phyloP scores from a whole-genome alignment of 2,329 filamentous ascomycete genomes.

The Sporothrix brasiliensis region DNA sequence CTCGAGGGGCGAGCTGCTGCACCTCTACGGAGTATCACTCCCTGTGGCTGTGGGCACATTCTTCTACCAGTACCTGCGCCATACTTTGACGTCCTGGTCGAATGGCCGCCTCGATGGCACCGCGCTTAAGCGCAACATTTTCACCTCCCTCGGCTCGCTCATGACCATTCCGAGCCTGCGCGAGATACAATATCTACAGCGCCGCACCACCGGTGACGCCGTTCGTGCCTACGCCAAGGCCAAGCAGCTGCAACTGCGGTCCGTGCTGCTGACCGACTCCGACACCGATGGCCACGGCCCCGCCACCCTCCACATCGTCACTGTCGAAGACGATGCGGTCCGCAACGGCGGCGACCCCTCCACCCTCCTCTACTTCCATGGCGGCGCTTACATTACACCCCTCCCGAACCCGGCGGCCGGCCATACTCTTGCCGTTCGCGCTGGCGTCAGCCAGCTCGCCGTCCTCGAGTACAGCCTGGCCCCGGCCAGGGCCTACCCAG shows the following conservation, averaged over 20 bases:
- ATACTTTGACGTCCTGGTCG: not conserved
- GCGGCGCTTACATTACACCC: slow-evolving; percentile 31
- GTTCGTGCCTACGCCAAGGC: slow-evolving; percentile 31
- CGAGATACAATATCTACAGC: slow-evolving; percentile 30
- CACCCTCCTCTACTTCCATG: slow-evolving; percentile 35
- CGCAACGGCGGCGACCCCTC: slow-evolving; percentile 16
- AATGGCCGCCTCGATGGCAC: slow-evolving; percentile 23
- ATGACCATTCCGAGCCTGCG: slow-evolving; percentile 20
- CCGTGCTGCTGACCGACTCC: slow-evolving; percentile 25
- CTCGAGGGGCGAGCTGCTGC: slow-evolving; percentile 17
- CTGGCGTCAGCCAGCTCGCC: slow-evolving; percentile 32
- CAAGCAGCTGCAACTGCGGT: slow-evolving; percentile 29
- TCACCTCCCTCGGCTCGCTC: not conserved
- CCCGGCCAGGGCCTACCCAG: slow-evolving; percentile 37
- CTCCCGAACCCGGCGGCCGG: slow-evolving; percentile 30
- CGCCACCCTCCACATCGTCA: slow-evolving; percentile 13
- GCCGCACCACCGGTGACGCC: slow-evolving; percentile 33
- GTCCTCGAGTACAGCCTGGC: slow-evolving; percentile 38
- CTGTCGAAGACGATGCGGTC: not conserved
- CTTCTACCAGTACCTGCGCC: slow-evolving; percentile 17
- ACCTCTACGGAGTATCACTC: slow-evolving; percentile 17
- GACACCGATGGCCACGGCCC: slow-evolving; percentile 30
- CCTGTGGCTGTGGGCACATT: slow-evolving; percentile 9
- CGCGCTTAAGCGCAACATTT: slow-evolving; percentile 19
- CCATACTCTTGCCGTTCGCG: slow-evolving; percentile 26